Base-by-base conservation (phyloP, 208 protist species). In the Trypanosoma scelopori region DNA sequence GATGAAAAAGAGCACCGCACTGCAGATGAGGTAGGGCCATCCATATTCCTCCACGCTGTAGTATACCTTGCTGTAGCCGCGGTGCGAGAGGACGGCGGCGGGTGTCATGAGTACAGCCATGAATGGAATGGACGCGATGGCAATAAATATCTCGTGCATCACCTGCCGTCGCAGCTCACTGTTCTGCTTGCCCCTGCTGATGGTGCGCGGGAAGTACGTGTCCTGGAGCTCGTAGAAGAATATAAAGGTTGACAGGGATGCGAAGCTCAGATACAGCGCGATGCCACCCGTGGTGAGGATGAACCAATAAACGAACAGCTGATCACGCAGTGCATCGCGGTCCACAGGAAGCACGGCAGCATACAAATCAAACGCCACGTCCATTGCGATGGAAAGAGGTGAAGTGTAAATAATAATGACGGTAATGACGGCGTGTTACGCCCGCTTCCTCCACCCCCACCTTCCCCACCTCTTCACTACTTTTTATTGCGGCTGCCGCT, bases 11-110 rank as follows among this genome's bases (percentile, higher is more conserved):
- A 82, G 30, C 15, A 96, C 5, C 11, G 74, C 74, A 48, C 75
- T 85, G 25, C 91, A 16, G n/a, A 84, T 27, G 37, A 96, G 68
- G 72, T 92, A 94, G 2, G 49, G 13, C 74, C 72, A 82, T 27
- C 89, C 89, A 70, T 94, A 91, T 57, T 93, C 91, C 25, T 79
- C 56, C 15, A 96, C 69, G 58, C 87, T 76, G 46, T 90, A 73
- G 74, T 94, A 94, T 50, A 91, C 50, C 60, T 88, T 81, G 65
- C 81, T 88, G 74, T 92, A 92, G 7, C 84, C 84, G 20, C 85
- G 80, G 65, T 92, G 82, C 46, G 72, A 72, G 51, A 92, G 85
- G 46, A 84, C 59, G 3, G 82, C 75, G 3, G 82, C 83, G n/a
- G 85, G 85, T 60, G 79, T 80, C 85, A 91, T 90, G 12, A 92